Base-by-base conservation (phyloP, 495 filamentous ascomycete genomes). In the Jackrogersella minutella region DNA sequence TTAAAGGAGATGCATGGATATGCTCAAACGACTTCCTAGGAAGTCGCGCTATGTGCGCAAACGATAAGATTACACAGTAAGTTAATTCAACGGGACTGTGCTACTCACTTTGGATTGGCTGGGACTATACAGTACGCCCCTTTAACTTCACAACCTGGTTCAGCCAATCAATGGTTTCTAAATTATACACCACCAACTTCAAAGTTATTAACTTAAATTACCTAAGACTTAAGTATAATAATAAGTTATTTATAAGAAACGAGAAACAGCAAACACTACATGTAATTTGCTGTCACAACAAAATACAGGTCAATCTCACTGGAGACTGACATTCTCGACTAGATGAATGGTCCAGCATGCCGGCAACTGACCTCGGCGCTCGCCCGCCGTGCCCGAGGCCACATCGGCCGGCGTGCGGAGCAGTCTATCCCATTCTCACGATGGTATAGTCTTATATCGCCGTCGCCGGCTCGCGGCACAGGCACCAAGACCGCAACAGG, bases 301-400 rank as follows among this genome's bases (percentile, higher is more conserved):
- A 10, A 10, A n/a, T 26, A 39, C 13, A 57, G 57, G 41, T 37
- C 21, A 2, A 37, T 37, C 7, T 41, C 6, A 26, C 13, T n/a
- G 21, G 17, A 3, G 14, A 3, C 22, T 58, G 10, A n/a, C 3
- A 46, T 31, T n/a, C 5, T 14, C 19, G 37, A 64, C 64, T 58
- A 68, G 58, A 74, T 74, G 72, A 69, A 64, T 31, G 58, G 72
- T 33, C 36, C 64, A 55, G 40, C 70, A 62, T 73, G 67, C 44
- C 66, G 69, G 62, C 72, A 66, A 64, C 50, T 72, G 59, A 61
- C 54, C 58, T 61, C 47, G 66, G 52, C 58, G 50, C 52, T 70
- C 31, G 50, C 54, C 49, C 33, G 33, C 37, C 49, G 58, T 58
- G 33, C 50, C 37, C 59, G 43, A 19, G 39, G 33, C 46, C 39